These are phyloP conservation scores for Aegilops bicornis DNA, from an alignment of 176 grass and related monocot species.

Conservation along the genomic window DNA sequence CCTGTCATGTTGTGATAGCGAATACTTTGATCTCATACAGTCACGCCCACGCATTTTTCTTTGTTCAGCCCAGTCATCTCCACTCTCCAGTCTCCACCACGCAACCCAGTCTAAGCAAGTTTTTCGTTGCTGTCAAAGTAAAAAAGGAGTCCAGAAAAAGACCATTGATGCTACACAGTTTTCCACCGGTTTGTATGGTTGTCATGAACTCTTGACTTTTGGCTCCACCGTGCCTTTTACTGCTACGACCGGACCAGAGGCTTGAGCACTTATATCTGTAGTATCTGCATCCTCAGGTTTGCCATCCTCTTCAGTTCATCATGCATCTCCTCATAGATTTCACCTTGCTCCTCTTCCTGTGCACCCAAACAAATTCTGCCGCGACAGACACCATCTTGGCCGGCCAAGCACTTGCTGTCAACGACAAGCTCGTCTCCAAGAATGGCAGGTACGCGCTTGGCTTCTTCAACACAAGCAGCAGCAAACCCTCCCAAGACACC, in stretches of 20 bases:
- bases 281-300: background rate
- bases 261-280: background rate
- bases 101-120: background rate
- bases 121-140: background rate
- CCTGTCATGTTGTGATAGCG: background rate
- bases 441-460: slow-evolving; percentile 58
- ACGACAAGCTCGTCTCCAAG: slow-evolving; percentile 37
- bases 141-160: no score
- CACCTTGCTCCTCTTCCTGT: no score
- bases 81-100: background rate
- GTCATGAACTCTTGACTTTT: background rate
- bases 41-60: no score
- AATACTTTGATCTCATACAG: background rate
- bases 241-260: background rate
- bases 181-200: no score
- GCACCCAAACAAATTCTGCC: no score
- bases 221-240: background rate
- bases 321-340: no score
- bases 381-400: no score
- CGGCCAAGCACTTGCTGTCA: no score
- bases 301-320: no score
- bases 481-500: background rate
- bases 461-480: slow-evolving; percentile 43
- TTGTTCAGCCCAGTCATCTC: background rate
- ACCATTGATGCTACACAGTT: no score